phyloP scores from a whole-genome alignment of 352 stramenopile genomes.

The Phytophthora tentaculata region DNA sequence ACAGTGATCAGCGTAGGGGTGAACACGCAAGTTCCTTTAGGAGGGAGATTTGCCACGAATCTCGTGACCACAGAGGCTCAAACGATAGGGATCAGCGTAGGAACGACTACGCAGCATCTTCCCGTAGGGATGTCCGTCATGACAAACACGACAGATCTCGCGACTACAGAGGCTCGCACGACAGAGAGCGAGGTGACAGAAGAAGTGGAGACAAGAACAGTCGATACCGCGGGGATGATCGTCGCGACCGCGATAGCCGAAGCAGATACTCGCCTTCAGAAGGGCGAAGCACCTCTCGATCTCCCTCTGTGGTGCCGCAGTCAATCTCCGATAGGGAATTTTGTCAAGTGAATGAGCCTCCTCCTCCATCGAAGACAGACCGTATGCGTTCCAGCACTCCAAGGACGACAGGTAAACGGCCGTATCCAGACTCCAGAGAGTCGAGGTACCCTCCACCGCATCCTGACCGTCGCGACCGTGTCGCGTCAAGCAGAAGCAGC shows the following conservation, averaged over 20 bases:
- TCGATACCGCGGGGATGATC: slow-evolving; percentile 18
- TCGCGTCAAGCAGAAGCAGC: slow-evolving; percentile 27
- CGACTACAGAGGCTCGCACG: slow-evolving; percentile 13
- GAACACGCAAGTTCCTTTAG: slow-evolving; percentile 12
- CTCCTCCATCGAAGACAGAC: slow-evolving; percentile 20
- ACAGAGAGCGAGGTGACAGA: slow-evolving; percentile 16
- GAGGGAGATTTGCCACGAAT: slow-evolving; percentile 10
- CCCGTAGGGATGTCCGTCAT: slow-evolving; percentile 6
- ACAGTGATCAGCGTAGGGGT: slow-evolving; percentile 11
- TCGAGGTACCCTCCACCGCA: slow-evolving; percentile 23
- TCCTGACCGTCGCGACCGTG: slow-evolving; percentile 16
- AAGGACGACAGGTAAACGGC: slow-evolving; percentile 27
- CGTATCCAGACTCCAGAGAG: slow-evolving; percentile 27
- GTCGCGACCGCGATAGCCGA: slow-evolving; percentile 21
- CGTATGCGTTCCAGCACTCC: slow-evolving; percentile 17
- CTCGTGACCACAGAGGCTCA: slow-evolving; percentile 20
- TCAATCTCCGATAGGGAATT: slow-evolving; percentile 68
- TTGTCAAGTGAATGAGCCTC: slow-evolving; percentile 56
- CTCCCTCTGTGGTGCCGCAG: slow-evolving; percentile 16
- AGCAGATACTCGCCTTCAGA: slow-evolving; percentile 1
- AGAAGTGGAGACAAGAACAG: slow-evolving; percentile 8
- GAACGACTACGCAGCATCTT: slow-evolving; percentile 5
- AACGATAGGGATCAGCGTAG: slow-evolving; percentile 17
- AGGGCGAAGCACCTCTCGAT: slow-evolving; percentile 18
- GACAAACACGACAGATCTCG: slow-evolving; percentile 21